A percentile compares a stretch with the other conserved stretches of the same genome.
phyloP scores from a whole-genome alignment of 2,329 filamentous ascomycete genomes.

The Rugonectria rugulosa region DNA sequence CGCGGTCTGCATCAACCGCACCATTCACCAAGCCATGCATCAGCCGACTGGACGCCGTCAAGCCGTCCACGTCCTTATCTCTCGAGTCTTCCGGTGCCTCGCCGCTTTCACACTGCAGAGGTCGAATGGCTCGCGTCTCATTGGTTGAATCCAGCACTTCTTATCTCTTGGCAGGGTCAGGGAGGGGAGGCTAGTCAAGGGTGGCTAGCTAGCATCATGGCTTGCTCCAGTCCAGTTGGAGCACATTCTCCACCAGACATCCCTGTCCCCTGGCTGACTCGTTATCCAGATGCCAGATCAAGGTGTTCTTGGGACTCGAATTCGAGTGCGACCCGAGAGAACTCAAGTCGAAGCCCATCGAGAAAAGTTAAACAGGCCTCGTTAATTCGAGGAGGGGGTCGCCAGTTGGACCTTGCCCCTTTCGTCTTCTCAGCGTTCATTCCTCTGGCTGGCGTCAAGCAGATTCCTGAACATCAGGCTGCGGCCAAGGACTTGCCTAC shows the following conservation, averaged over 20 bases:
- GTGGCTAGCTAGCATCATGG: conserved; percentile 13
- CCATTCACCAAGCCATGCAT: conserved; percentile 17
- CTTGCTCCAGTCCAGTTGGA: conserved; percentile 19
- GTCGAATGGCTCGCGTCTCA: conserved; percentile 30
- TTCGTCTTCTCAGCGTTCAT: not conserved
- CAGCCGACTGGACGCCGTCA: conserved; percentile 22
- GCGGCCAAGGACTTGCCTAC: too few relatives aligned
- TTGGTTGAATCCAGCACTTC: conserved; percentile 31
- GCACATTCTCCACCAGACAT: conserved; percentile 16
- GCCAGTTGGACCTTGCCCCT: not conserved
- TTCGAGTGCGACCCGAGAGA: conserved; percentile 1
- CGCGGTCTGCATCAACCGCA: conserved; percentile 1
- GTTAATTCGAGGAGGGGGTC: not conserved
- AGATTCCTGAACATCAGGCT: not conserved
- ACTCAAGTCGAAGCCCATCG: conserved; percentile 7
- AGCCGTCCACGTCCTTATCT: conserved; percentile 30
- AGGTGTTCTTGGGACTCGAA: not conserved
- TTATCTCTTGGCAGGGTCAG: conserved; percentile 41
- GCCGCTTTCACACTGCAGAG: conserved; percentile 23
- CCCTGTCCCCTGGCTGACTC: conserved; percentile 26
- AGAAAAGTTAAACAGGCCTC: not conserved
- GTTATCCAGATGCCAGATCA: conserved; percentile 9
- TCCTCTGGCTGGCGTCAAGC: not conserved
- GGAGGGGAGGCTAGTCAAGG: conserved; percentile 27
- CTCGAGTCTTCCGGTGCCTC: conserved; percentile 17